These are phyloP conservation scores for Fusarium sp. DNA, from an alignment of 2,329 filamentous ascomycete species.

Conservation along the genomic window DNA sequence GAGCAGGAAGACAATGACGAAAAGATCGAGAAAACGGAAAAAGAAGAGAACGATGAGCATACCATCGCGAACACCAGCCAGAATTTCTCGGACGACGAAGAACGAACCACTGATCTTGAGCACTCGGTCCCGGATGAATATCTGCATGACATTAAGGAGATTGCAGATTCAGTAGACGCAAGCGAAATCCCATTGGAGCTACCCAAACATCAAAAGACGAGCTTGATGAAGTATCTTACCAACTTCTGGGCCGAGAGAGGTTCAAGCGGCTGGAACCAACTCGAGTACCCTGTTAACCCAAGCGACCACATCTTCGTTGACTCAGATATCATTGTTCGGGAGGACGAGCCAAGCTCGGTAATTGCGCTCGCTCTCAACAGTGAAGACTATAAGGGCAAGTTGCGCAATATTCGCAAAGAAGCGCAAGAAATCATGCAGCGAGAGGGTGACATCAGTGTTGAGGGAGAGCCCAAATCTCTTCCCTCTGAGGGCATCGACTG, in stretches of 20 bases:
- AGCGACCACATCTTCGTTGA: slow-evolving; percentile 97
- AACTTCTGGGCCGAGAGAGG: slow-evolving; percentile 99
- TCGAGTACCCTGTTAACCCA: slow-evolving; percentile 90
- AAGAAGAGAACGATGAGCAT: slow-evolving; percentile 47
- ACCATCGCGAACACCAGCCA: slow-evolving; percentile 53
- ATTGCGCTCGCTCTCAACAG: slow-evolving; percentile 93
- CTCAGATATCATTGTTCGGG: slow-evolving; percentile 94
- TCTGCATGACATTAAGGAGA: slow-evolving; percentile 69
- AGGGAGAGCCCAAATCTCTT: slow-evolving; percentile 47
- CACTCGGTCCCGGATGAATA: slow-evolving; percentile 76
- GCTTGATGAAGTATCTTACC: slow-evolving; percentile 92
- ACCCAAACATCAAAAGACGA: slow-evolving; percentile 92
- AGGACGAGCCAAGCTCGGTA: slow-evolving; percentile 96
- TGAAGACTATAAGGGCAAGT: slow-evolving; percentile 85
- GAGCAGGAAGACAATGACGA: slow-evolving; percentile 37
- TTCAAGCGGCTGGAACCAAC: slow-evolving; percentile 89
- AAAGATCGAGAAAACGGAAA: slow-evolving; percentile 43
- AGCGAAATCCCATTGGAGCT: slow-evolving; percentile 77
- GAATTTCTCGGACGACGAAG: slow-evolving; percentile 76
- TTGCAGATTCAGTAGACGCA: slow-evolving; percentile 71
- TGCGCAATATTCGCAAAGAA: slow-evolving; percentile 72
- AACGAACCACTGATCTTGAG: slow-evolving; percentile 77
- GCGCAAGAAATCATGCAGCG: slow-evolving; percentile 57
- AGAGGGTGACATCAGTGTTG: slow-evolving; percentile 48
- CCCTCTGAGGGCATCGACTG: slow-evolving; percentile 54